Evolutionary conservation across 1,284 basidiomycete species (phyloP).

Genomic region (Pseudozyma thailandica): DNA sequence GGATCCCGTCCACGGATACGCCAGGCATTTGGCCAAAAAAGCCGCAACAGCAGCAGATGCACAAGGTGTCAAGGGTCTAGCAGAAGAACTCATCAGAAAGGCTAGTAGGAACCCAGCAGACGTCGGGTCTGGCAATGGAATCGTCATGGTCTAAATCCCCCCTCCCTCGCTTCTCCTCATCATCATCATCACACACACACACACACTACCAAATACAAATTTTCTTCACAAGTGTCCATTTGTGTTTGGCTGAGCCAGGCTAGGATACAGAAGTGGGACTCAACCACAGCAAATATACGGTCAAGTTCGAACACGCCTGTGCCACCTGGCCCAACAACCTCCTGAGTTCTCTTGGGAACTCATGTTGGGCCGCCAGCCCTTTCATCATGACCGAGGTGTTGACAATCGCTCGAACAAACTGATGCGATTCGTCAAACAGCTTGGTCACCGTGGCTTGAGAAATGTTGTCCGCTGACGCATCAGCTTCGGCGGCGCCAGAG

Average conservation of each 20-base stretch:
- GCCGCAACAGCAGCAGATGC: neutral
- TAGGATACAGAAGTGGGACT: slow-evolving; percentile 29
- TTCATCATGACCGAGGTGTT: slow-evolving; percentile 60
- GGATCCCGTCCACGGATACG: slow-evolving; percentile 54
- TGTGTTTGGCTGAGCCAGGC: neutral
- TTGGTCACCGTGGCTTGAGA: slow-evolving; percentile 24
- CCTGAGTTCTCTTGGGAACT: slow-evolving; percentile 54
- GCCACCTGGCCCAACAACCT: slow-evolving; percentile 57
- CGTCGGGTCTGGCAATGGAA: slow-evolving; percentile 59
- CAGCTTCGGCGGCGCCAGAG: neutral
- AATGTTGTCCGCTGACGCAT: slow-evolving; percentile 22
- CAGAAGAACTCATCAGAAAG: slow-evolving; percentile 32
- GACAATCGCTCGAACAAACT: slow-evolving; percentile 58
- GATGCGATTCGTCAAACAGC: slow-evolving; percentile 57
- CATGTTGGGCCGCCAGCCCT: slow-evolving; percentile 44
- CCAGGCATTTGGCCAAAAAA: slow-evolving; percentile 21
- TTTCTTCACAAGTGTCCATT: neutral
- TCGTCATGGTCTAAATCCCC: slow-evolving; percentile 62
- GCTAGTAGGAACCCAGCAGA: slow-evolving; percentile 36
- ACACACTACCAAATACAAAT: neutral
- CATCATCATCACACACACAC: neutral
- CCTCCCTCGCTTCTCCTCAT: too few species aligned
- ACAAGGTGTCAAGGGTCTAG: slow-evolving; percentile 5
- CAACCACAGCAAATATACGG: slow-evolving; percentile 59
- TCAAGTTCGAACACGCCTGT: slow-evolving; percentile 54